A percentile compares a stretch with the other conserved stretches of the same genome.
Conservation (phyloP, 1,284 basidiomycete genomes). For the Sporisorium reilianum region DNA sequence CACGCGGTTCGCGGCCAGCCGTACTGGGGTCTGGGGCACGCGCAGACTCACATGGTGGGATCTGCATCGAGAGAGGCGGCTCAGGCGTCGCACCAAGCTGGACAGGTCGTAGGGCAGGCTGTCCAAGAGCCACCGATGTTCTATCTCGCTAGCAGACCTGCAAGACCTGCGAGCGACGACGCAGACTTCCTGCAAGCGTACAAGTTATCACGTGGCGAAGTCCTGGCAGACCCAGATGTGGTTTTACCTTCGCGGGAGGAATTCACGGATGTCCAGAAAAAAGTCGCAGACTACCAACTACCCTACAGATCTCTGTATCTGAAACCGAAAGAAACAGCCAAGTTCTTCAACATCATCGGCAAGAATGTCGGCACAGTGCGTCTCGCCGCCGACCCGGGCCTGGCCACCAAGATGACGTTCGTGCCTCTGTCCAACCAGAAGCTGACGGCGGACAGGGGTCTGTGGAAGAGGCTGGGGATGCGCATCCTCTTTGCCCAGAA, state of each 20-base stretch:
- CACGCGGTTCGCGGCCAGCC: background rate
- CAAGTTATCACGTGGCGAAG: background rate
- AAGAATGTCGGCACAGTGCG: background rate
- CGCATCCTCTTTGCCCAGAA: slow-evolving; percentile 11
- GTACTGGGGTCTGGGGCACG: background rate
- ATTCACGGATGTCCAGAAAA: too few species aligned
- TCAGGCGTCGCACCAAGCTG: background rate
- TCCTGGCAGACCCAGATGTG: background rate
- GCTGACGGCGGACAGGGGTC: background rate
- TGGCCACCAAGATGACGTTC: background rate
- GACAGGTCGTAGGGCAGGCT: too few species aligned
- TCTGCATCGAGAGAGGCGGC: background rate
- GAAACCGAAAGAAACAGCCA: background rate
- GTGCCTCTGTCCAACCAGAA: background rate
- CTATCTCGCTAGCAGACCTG: too few species aligned
- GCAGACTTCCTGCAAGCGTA: too few species aligned
- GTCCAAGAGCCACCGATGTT: background rate
- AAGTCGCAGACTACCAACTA: too few species aligned
- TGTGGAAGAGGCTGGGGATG: slow-evolving; percentile 3
- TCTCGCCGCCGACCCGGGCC: background rate
- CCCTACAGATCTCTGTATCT: too few species aligned
- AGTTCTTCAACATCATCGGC: background rate
- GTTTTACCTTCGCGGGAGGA: too few species aligned
- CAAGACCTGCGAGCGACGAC: too few species aligned
- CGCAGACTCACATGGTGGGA: background rate